phyloP scores from a whole-genome alignment of 2,329 filamentous ascomycete genomes.

The Trichoderma arundinaceum region DNA sequence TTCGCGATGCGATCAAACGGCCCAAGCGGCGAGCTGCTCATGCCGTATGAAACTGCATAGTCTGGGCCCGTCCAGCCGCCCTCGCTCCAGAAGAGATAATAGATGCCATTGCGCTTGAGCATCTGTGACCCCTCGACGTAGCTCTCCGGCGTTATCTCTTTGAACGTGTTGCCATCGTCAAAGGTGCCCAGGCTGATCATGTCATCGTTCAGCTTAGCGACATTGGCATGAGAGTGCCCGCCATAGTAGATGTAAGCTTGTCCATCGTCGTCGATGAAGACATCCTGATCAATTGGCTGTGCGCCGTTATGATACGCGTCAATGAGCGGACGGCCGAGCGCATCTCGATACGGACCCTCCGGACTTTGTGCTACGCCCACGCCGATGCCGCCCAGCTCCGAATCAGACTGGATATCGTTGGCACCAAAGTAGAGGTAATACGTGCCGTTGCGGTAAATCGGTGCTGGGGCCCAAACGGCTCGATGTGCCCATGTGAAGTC shows the following conservation, averaged over 20 bases:
- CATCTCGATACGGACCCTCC: constrained; percentile 46
- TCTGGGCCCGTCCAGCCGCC: constrained; percentile 56
- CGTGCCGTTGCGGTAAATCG: constrained; percentile 49
- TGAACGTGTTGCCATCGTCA: constrained; percentile 47
- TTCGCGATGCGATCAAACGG: constrained; percentile 50
- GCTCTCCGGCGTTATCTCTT: constrained; percentile 54
- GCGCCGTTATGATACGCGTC: constrained; percentile 51
- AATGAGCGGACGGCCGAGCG: constrained; percentile 45
- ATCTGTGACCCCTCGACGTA: constrained; percentile 49
- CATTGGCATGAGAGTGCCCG: constrained; percentile 47
- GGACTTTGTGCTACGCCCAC: constrained; percentile 44
- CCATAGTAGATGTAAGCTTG: constrained; percentile 52
- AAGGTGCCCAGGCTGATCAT: constrained; percentile 51
- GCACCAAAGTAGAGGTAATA: constrained; percentile 59
- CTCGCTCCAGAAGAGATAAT: constrained; percentile 56
- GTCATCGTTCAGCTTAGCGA: constrained; percentile 50
- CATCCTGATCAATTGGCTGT: constrained; percentile 52
- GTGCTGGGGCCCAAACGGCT: constrained; percentile 56
- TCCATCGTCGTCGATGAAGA: constrained; percentile 51
- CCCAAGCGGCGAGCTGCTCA: constrained; percentile 45
- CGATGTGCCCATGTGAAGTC: constrained; percentile 50
- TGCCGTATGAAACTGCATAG: constrained; percentile 55
- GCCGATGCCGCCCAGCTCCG: constrained; percentile 49
- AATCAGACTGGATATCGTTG: constrained; percentile 50
- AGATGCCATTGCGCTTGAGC: constrained; percentile 51